Evolutionary conservation across 306 rosid genomes (phyloP).

Genomic region (Prunus salicina): DNA sequence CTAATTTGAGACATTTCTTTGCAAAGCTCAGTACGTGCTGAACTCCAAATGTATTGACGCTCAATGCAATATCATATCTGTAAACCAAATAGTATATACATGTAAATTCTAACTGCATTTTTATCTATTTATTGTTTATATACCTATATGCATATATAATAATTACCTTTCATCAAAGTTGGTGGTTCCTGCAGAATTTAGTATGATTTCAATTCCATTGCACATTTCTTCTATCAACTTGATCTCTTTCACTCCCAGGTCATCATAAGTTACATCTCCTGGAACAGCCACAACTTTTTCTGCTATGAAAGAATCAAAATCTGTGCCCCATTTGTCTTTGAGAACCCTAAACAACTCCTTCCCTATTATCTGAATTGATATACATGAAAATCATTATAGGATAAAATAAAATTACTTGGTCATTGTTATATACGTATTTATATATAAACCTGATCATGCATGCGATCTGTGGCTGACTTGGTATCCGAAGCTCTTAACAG

Average conservation of each 20-base stretch:
- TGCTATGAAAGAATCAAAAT: slow-evolving; percentile 22
- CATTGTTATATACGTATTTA: neutral
- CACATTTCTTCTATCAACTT: slow-evolving; percentile 4
- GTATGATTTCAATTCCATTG: slow-evolving; percentile 19
- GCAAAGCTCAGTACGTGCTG: slow-evolving; percentile 20
- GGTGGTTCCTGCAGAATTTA: slow-evolving; percentile 37
- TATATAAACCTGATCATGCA: slow-evolving; percentile 8
- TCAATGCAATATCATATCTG: slow-evolving; percentile 40
- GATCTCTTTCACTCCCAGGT: slow-evolving; percentile 24
- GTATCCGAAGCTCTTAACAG: slow-evolving; percentile 7
- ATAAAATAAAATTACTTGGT: too few relatives aligned
- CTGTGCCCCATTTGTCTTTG: neutral
- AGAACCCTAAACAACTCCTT: slow-evolving; percentile 8
- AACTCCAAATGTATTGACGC: slow-evolving; percentile 31
- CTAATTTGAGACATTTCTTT: slow-evolving; percentile 23
- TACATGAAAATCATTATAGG: neutral
- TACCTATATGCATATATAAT: too few relatives aligned
- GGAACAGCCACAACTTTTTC: slow-evolving; percentile 20
- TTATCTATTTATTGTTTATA: too few relatives aligned
- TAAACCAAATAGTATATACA: neutral
- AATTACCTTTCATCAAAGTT: slow-evolving; percentile 37
- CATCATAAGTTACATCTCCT: slow-evolving; percentile 24
- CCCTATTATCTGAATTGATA: neutral
- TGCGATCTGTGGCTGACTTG: slow-evolving; percentile 10
- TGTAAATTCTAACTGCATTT: neutral